Evolutionary conservation across 2,329 filamentous ascomycete genomes (phyloP).

Genomic region (Elsinoe batatas): DNA sequence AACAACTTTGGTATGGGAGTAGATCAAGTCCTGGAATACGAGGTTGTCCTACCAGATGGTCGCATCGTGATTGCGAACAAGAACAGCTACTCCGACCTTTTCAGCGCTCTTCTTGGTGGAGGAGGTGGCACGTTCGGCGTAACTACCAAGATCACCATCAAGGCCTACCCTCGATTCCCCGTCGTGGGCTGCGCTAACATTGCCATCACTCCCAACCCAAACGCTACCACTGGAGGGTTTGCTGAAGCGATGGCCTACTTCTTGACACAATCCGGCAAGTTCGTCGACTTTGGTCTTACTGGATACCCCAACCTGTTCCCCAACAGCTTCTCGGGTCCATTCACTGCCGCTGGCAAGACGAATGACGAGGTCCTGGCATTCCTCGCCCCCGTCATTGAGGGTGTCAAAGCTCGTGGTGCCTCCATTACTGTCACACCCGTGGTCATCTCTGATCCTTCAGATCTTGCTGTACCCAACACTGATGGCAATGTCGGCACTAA

Average conservation of each 20-base stretch:
- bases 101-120: slow-evolving; percentile 18
- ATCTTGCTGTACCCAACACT: neutral
- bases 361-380: slow-evolving; percentile 8
- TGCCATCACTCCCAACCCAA: slow-evolving; percentile 8
- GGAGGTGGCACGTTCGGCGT: slow-evolving; percentile 16
- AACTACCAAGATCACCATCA: slow-evolving; percentile 12
- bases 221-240: slow-evolving; percentile 7
- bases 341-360: slow-evolving; percentile 8
- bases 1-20: slow-evolving; percentile 21
- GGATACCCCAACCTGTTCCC: slow-evolving; percentile 5
- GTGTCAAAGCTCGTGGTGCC: neutral
- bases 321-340: slow-evolving; percentile 1
- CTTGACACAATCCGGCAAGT: neutral
- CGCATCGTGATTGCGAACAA: slow-evolving; percentile 19
- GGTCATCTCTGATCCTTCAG: neutral
- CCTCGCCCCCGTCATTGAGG: neutral
- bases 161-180: neutral
- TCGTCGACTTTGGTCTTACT: slow-evolving; percentile 6
- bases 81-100: slow-evolving; percentile 16
- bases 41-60: slow-evolving; percentile 20
- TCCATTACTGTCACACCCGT: neutral
- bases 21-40: slow-evolving; percentile 21
- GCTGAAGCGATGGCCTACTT: neutral
- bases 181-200: slow-evolving; percentile 22
- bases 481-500: slow-evolving; percentile 9